Evolutionary conservation across 1,284 basidiomycete species (phyloP).

Genomic region (Phellinidium pouzarii): DNA sequence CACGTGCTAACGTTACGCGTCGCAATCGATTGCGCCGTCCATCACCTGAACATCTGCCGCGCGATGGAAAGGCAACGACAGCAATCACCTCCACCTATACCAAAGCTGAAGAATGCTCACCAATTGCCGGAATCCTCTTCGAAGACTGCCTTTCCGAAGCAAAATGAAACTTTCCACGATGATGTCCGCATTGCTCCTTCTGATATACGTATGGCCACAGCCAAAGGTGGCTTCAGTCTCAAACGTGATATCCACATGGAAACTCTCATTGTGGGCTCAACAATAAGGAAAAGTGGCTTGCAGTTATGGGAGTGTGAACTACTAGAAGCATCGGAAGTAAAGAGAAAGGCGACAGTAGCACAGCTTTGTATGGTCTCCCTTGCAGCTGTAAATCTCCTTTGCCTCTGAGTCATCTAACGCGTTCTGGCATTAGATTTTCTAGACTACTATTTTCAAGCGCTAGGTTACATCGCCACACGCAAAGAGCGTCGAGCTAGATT

Average conservation of each 20-base stretch:
- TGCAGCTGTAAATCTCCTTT: constrained; percentile 3
- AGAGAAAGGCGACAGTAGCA: constrained; percentile 89
- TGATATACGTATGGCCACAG: constrained; percentile 66
- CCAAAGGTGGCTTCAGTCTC: constrained; percentile 34
- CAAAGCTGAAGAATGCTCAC: too few species aligned
- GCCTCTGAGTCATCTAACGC: background rate
- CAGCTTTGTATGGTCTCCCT: constrained; percentile 71
- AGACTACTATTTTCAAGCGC: constrained; percentile 90
- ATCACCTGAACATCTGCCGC: too few species aligned
- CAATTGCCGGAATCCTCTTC: background rate
- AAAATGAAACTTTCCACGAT: background rate
- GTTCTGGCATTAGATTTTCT: constrained; percentile 63
- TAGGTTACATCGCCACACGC: constrained; percentile 80
- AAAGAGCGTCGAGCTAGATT: constrained; percentile 79
- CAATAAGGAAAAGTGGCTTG: constrained; percentile 47
- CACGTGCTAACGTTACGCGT: too few species aligned
- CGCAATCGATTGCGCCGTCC: too few species aligned
- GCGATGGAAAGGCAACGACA: too few species aligned
- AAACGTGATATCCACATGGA: constrained; percentile 21
- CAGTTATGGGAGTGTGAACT: constrained; percentile 82
- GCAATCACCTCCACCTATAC: too few species aligned
- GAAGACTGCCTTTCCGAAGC: background rate
- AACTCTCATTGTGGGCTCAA: constrained; percentile 29
- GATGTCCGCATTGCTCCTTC: constrained; percentile 26
- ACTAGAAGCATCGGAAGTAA: constrained; percentile 78